Evolutionary conservation across 192 early-diverging fungal genomes (phyloP), one percentile per base, ranked within the genome.

Genomic region (Entomortierella parvispora): DNA sequence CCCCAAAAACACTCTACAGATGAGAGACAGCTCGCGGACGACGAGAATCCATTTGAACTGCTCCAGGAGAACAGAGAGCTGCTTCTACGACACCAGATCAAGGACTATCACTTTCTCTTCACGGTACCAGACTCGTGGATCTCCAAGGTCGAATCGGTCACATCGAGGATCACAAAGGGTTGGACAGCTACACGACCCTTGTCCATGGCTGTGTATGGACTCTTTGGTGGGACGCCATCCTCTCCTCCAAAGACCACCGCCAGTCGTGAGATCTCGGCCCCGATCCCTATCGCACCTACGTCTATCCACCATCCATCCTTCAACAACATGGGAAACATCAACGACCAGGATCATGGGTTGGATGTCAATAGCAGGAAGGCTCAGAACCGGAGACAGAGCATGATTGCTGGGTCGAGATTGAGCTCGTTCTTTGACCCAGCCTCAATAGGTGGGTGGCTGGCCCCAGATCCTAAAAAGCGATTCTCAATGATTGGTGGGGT

Each of bases 111-210:
- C 48, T 77, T 77, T 29, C 2, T 77, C 11, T 68, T 77, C 17
- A 68, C 74, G 11, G 74, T 77, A 14, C 74, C 74, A 1, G 74
- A 77, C 49, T 77, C 74, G 10, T 77, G 74, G 74, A 46, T 77
- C 34, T 68, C 74, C 40, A 68, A 64, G 40, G 66, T 77, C 33
- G 74, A 77, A 53, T 68, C 74, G 0, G 74, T 77, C n/a, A 77
- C 74, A 1, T 77, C 74, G 26, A 58, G 74, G 17, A 64, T 77
- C 37, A 53, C 74, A 18, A 76, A 76, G 52, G 66, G 65, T 0
- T 77, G 74, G 74, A 77, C 65, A 22, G 65, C 65, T n/a, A 44
- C 74, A 17, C 65, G 74, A 46, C 74, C 74, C 18, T 45, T 77
- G 4, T 77, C 74, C 1, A 77, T 77, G 74, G 74, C 74, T 15